These are phyloP conservation scores for Nemania sp. DNA, from an alignment of 2,329 filamentous ascomycete genomes.

Conservation along the genomic window DNA sequence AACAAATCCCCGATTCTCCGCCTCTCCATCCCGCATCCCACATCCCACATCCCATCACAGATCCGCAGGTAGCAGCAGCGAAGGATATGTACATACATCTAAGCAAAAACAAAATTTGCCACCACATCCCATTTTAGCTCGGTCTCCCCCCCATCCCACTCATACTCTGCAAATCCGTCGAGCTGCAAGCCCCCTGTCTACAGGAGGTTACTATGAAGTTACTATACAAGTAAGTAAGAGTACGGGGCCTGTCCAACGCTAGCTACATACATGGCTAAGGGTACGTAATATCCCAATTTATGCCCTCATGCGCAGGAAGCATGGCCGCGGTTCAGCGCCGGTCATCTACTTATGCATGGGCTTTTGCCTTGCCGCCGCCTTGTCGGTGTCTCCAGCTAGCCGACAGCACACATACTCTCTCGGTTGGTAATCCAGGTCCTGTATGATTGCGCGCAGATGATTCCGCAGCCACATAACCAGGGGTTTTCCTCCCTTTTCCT, in stretches of 20 bases:
- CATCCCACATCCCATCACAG: background rate
- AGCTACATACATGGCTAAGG: too few relatives aligned
- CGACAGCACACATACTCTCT: too few relatives aligned
- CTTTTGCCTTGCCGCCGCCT: conserved; percentile 17
- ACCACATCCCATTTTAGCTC: background rate
- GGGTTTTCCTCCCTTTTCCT: background rate
- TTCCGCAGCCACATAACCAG: background rate
- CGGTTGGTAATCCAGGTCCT: too few relatives aligned
- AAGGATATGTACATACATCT: too few relatives aligned
- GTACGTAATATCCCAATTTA: background rate
- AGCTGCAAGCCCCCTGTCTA: background rate
- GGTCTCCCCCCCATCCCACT: background rate
- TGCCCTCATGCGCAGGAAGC: background rate
- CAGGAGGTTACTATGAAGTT: background rate
- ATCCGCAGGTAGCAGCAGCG: background rate
- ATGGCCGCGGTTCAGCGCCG: background rate
- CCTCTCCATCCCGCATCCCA: background rate
- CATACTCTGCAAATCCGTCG: background rate
- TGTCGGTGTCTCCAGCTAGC: too few relatives aligned
- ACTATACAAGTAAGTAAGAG: too few relatives aligned
- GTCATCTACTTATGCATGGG: conserved; percentile 10
- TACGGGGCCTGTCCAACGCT: background rate
- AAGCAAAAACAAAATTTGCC: too few relatives aligned
- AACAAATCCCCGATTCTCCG: background rate
- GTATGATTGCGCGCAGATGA: background rate